These are phyloP conservation scores for Nyctanthes arbortristis DNA, from an alignment of 257 asterid genomes.

Conservation along the genomic window DNA sequence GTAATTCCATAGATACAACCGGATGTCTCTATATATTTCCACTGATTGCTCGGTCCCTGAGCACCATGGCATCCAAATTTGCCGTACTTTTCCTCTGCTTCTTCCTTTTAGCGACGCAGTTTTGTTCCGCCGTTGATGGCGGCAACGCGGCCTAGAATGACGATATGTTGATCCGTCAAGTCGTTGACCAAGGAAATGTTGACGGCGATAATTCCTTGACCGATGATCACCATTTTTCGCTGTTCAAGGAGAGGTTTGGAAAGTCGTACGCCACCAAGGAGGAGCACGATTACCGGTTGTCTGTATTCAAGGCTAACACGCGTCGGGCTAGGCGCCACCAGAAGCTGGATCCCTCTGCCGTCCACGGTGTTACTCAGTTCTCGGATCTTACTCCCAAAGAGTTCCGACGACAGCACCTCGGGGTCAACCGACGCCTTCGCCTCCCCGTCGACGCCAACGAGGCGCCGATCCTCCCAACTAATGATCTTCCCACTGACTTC, in stretches of 20 bases:
- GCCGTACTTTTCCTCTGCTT: conserved; percentile 26
- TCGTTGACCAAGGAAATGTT: conserved; percentile 44
- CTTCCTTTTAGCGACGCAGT: conserved; percentile 30
- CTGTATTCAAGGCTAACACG: conserved; percentile 75
- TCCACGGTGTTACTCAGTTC: conserved; percentile 84
- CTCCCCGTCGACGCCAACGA: conserved; percentile 67
- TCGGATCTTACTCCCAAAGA: conserved; percentile 79
- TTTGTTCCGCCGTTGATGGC: conserved; percentile 32
- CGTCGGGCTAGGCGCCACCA: conserved; percentile 78
- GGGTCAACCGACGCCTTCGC: conserved; percentile 58
- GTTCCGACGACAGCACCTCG: conserved; percentile 60
- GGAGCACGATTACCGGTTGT: conserved; percentile 71
- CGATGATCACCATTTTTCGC: conserved; percentile 63
- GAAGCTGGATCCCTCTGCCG: conserved; percentile 82
- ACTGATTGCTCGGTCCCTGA: no score
- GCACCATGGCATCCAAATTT: conserved; percentile 18
- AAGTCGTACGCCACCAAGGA: conserved; percentile 58
- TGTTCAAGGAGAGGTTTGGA: conserved; percentile 61
- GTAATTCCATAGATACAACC: no score
- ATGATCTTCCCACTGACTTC: conserved; percentile 67
- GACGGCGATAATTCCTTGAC: conserved; percentile 33
- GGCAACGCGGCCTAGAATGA: conserved; percentile 20
- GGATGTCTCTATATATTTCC: no score
- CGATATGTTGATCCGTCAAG: conserved; percentile 71
- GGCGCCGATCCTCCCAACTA: conserved; percentile 83